These are phyloP conservation scores for Arthromyces matolae DNA, from an alignment of 768 basidiomycete species.

Conservation along the genomic window DNA sequence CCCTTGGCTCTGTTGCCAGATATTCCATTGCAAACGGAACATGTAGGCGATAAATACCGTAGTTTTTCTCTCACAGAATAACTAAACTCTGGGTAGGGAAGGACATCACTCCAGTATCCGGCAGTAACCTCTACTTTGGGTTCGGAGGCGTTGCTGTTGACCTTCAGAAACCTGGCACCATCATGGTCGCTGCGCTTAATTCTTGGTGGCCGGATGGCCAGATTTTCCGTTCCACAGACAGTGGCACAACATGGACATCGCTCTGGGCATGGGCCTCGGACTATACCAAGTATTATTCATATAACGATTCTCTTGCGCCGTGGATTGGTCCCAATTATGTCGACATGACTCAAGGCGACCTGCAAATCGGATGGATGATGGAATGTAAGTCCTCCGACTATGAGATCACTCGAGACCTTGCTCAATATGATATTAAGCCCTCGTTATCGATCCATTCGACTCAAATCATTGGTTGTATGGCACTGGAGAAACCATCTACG, in stretches of 20 bases:
- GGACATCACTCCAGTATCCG: slow-evolving; percentile 59
- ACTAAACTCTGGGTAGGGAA: slow-evolving; percentile 35
- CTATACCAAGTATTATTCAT: slow-evolving; percentile 50
- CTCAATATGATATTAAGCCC: slow-evolving; percentile 26
- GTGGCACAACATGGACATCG: slow-evolving; percentile 55
- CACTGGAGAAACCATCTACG: slow-evolving; percentile 64
- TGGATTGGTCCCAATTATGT: slow-evolving; percentile 54
- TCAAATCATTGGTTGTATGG: slow-evolving; percentile 70
- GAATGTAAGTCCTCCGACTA: slow-evolving; percentile 35
- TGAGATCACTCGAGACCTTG: not conserved
- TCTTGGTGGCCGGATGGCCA: slow-evolving; percentile 67
- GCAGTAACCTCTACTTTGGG: slow-evolving; percentile 56
- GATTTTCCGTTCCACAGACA: slow-evolving; percentile 57
- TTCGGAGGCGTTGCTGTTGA: slow-evolving; percentile 64
- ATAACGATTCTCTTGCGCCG: slow-evolving; percentile 52
- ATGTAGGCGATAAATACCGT: slow-evolving; percentile 26
- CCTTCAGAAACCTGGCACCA: slow-evolving; percentile 53
- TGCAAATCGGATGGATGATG: slow-evolving; percentile 73
- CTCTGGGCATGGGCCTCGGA: slow-evolving; percentile 54
- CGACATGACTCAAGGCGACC: slow-evolving; percentile 37
- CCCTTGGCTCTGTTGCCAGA: slow-evolving; percentile 43
- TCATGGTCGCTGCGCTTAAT: slow-evolving; percentile 68
- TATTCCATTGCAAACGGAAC: slow-evolving; percentile 51
- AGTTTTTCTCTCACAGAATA: not conserved
- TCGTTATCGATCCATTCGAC: slow-evolving; percentile 63